Base-by-base conservation (phyloP, 306 rosid genomes). In the Rosa rugosa region DNA sequence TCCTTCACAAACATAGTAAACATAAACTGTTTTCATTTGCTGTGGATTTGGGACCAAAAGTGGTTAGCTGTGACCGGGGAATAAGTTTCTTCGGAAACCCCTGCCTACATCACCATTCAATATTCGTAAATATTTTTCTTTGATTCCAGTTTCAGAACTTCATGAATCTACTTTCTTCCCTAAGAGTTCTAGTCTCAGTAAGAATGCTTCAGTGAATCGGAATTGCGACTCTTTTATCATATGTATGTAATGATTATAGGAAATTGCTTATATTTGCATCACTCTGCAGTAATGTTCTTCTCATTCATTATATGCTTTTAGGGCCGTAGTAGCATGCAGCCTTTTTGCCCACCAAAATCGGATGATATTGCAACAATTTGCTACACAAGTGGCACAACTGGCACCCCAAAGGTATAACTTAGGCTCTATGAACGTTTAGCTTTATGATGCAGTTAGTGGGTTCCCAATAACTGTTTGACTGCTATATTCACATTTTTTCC, bases 361-460 rank as follows among this genome's bases (percentile, higher is more conserved):
- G 90, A 87, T 66, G 99, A 96, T 81, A 78, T 91, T 63, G 96
- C 94, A 80, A 93, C 99, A 72, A 84, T 96, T 82, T 96, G 99
- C 88, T 96, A 96, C 81, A 96, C 99, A 31, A 96, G 99, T 81
- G 99, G 99, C 75, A 96, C 99, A 78, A 96, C 99, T 80, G 99
- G 99, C 86, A 93, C 97, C 57, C 99, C 99, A 53, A 96, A 96
- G 97, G 99, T 93, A 80, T 12, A 68, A 44, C 53, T 38, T 31
- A 45, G 54, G 56, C 62, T 49, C 75, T 38, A 25, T 73, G 73
- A 80, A 80, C 71, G 25, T 57, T 51, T 50, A 14, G 77, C 80
- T 77, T 77, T 80, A 70, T 77, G 79, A 83, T 79, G 44, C 17
- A 25, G 45, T 60, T 25, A 18, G 44, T 56, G 54, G 36, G 13